These are phyloP conservation scores for Tuber brumale DNA, from an alignment of 495 filamentous ascomycete genomes.

Conservation along the genomic window DNA sequence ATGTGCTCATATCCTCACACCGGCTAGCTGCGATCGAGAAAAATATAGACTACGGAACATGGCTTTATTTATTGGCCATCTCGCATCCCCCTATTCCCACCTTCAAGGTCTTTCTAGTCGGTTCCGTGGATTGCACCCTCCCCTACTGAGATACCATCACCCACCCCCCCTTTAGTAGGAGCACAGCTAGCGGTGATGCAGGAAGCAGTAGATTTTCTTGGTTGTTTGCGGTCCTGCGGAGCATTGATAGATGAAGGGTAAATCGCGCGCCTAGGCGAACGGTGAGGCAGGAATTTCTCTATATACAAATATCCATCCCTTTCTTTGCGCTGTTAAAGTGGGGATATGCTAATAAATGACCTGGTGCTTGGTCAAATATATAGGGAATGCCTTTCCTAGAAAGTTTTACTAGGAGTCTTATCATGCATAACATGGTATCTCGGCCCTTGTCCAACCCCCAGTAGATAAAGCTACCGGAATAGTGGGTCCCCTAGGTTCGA, in stretches of 20 bases:
- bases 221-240: not conserved
- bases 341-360: not conserved
- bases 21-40: not conserved
- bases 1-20: not conserved
- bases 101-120: not conserved
- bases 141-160: not conserved
- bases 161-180: not conserved
- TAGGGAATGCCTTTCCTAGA: not conserved
- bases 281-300: not conserved
- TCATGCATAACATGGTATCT: not conserved
- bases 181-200: not conserved
- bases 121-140: not conserved
- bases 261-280: not conserved
- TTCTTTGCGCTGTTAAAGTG: not conserved
- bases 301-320: not conserved
- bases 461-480: not conserved
- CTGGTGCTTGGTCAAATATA: not conserved
- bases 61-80: not conserved
- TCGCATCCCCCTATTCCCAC: not conserved
- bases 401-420: not conserved
- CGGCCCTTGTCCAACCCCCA: not conserved
- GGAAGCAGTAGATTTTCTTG: not conserved
- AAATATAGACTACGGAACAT: not conserved
- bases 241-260: not conserved
- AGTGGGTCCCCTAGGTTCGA: not conserved